Evolutionary conservation across 768 basidiomycete genomes (phyloP), one percentile per base, ranked within the genome.

Genomic region (Amanita molliuscula): DNA sequence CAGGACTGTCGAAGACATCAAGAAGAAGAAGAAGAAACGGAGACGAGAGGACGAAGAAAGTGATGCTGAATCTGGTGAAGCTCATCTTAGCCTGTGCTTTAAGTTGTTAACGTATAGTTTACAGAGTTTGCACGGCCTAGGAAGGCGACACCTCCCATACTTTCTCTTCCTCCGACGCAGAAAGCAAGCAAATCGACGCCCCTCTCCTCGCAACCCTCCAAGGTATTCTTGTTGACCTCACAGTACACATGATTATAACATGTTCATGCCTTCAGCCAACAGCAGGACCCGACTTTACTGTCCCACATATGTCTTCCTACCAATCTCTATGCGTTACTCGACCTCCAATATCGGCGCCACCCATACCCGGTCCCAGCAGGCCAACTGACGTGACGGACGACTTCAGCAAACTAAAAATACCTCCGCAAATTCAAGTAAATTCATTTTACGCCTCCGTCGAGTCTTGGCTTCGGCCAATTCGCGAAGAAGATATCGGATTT

Each of bases 401-500:
- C 67, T 96, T 92, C 60, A 90, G 84, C 61, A 86, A 87, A 63
- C 67, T 75, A 21, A 95, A 90, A 65, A 78, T 72, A 44, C 89
- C 90, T 0, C 56, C 76, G n/a, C 87, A 88, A 61, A 75, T 75
- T 8, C 73, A 71, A 16, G 76, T 84, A 25, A 76, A 69, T 26
- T 91, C 90, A 1, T 98, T 96, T 62, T 92, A 92, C 65, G 72
- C 84, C 21, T 85, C 82, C 58, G 79, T 95, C 41, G 95, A 97
- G 59, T 86, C 88, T 9, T 99, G 88, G 73, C 72, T 94, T 59
- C 82, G 93, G 45, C 78, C 80, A 20, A 81, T 97, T 38, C 85
- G 85, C 54, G 96, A 98, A 66, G 96, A 98, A 65, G 96, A 99
- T 61, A 69, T 98, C 25, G 95, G 95, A 2, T 94, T 92, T 65